phyloP scores from a whole-genome alignment of 306 rosid genomes.

The Oemleria cerasiformis region DNA sequence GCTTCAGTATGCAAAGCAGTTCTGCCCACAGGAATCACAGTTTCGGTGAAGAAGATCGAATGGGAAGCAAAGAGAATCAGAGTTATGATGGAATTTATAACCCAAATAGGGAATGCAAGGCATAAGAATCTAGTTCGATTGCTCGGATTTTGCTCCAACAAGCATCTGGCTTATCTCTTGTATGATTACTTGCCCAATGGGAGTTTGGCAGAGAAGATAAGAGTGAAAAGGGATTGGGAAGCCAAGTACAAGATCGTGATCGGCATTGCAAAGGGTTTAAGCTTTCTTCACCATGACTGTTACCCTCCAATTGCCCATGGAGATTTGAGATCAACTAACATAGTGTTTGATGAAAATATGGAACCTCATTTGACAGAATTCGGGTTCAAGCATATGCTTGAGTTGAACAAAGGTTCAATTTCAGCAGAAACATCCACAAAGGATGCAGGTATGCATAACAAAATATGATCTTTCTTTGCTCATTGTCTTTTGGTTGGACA shows the following conservation, averaged over 20 bases:
- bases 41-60: slow-evolving; percentile 70
- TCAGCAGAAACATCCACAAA: slow-evolving; percentile 32
- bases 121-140: slow-evolving; percentile 63
- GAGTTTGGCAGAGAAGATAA: slow-evolving; percentile 67
- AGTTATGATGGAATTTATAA: slow-evolving; percentile 48
- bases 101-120: slow-evolving; percentile 64
- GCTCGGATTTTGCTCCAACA: slow-evolving; percentile 75
- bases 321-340: slow-evolving; percentile 68
- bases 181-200: slow-evolving; percentile 81
- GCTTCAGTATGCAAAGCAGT: slow-evolving; percentile 56
- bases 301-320: slow-evolving; percentile 84
- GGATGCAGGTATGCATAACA: slow-evolving; percentile 57
- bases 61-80: slow-evolving; percentile 52
- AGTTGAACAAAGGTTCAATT: slow-evolving; percentile 45
- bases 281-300: slow-evolving; percentile 89
- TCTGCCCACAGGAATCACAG: slow-evolving; percentile 91
- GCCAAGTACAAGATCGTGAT: slow-evolving; percentile 59
- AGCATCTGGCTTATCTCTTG: slow-evolving; percentile 66
- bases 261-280: slow-evolving; percentile 72
- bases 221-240: slow-evolving; percentile 61
- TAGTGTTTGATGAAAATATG: slow-evolving; percentile 87
- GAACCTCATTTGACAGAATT: slow-evolving; percentile 83
- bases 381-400: slow-evolving; percentile 61
- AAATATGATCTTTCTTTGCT: neutral
- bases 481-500: neutral